phyloP scores from a whole-genome alignment of 768 basidiomycete species.

The Mycena floridula region DNA sequence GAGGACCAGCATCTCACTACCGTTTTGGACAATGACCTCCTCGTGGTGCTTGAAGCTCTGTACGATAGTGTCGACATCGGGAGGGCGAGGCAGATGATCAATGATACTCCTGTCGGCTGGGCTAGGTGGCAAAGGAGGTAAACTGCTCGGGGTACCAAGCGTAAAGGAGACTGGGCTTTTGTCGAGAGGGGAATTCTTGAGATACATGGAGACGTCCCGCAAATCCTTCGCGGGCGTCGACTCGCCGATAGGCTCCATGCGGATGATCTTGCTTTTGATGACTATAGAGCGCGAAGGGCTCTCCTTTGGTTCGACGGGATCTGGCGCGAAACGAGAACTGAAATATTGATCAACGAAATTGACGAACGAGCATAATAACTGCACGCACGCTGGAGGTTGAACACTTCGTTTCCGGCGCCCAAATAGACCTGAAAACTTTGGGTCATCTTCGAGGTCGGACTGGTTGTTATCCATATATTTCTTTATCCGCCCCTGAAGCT shows the following conservation, averaged over 20 bases:
- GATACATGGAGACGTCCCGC: conserved; percentile 45
- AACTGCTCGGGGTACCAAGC: conserved; percentile 29
- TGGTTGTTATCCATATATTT: conserved; percentile 55
- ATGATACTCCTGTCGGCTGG: conserved; percentile 28
- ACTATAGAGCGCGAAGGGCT: conserved; percentile 21
- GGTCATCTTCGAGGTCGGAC: conserved; percentile 47
- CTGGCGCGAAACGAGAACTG: not conserved
- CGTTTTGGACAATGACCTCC: conserved; percentile 26
- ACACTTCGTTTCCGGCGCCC: conserved; percentile 33
- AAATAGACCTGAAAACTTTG: conserved; percentile 52
- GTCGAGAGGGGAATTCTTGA: conserved; percentile 36
- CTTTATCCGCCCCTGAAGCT: conserved; percentile 55
- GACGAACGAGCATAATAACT: not conserved
- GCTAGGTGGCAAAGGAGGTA: conserved; percentile 32
- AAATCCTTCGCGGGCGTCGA: conserved; percentile 43
- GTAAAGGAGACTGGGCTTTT: conserved; percentile 16
- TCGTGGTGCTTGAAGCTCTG: conserved; percentile 26
- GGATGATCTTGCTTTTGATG: conserved; percentile 14
- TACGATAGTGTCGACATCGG: conserved; percentile 25
- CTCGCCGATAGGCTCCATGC: conserved; percentile 33
- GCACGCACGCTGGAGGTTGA: conserved; percentile 21
- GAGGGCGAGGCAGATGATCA: conserved; percentile 24
- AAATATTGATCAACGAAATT: not conserved
- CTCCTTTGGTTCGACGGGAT: conserved; percentile 13
- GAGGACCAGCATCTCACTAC: conserved; percentile 29